These are phyloP conservation scores for Bonnemaisonia californica DNA, from an alignment of 31 red algal species.

Conservation along the genomic window DNA sequence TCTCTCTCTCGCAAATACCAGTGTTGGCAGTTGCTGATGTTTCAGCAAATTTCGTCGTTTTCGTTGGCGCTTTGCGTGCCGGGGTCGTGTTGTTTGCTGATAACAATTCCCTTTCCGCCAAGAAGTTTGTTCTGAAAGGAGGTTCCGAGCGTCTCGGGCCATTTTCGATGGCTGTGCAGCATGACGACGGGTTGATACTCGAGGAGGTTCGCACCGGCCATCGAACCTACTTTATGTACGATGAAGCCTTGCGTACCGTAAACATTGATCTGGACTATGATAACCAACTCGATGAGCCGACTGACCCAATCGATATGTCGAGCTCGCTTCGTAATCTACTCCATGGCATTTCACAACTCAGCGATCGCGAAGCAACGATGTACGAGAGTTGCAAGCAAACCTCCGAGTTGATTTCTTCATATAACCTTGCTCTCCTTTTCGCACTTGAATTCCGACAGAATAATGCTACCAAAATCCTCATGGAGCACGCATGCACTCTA, in stretches of 20 bases:
- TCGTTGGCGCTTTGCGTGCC: slow-evolving; percentile 16
- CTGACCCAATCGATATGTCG: neutral
- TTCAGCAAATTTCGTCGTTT: neutral
- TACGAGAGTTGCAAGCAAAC: neutral
- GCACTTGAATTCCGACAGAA: neutral
- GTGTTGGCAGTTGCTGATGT: neutral
- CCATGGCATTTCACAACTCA: slow-evolving; percentile 11
- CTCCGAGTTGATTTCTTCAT: neutral
- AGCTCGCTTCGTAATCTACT: neutral
- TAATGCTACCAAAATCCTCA: neutral
- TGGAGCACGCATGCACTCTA: neutral
- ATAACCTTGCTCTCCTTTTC: neutral
- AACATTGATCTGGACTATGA: neutral
- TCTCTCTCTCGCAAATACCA: neutral
- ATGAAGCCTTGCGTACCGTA: neutral
- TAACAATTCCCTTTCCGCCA: neutral
- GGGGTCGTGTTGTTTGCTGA: slow-evolving; percentile 14
- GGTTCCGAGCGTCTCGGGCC: neutral
- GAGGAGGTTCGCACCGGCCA: slow-evolving; percentile 2
- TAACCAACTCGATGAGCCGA: neutral
- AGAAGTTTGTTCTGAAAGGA: slow-evolving; percentile 24
- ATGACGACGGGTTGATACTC: neutral
- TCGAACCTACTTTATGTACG: slow-evolving; percentile 2
- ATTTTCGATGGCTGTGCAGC: neutral
- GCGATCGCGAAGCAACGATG: neutral